phyloP scores from a whole-genome alignment of 2,329 filamentous ascomycete genomes.

The Grosmannia huntii region DNA sequence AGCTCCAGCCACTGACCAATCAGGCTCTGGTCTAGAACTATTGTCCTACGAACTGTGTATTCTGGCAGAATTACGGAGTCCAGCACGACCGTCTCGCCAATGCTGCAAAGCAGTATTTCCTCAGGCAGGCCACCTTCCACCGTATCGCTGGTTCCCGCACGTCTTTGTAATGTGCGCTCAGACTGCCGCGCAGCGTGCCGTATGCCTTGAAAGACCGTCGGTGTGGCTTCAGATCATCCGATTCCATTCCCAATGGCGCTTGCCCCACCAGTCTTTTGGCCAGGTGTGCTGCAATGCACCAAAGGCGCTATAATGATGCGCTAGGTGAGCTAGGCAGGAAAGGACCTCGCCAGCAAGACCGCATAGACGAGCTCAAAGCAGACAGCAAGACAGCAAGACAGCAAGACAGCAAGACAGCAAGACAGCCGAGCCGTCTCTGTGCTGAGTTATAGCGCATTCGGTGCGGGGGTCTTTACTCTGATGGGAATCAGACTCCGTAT shows the following conservation, averaged over 20 bases:
- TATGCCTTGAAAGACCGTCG: slow-evolving; percentile 19
- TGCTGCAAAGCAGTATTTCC: slow-evolving; percentile 50
- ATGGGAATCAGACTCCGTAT: no score
- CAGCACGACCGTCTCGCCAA: slow-evolving; percentile 38
- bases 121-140: slow-evolving; percentile 47
- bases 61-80: not conserved
- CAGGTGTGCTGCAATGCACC: no score
- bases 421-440: no score
- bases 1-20: not conserved
- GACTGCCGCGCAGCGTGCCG: slow-evolving; percentile 40
- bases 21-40: not conserved
- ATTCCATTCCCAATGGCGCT: not conserved
- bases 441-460: no score
- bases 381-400: no score
- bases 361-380: no score
- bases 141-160: slow-evolving; percentile 52
- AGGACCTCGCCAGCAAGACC: no score
- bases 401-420: no score
- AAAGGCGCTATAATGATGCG: no score
- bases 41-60: no score
- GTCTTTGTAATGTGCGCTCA: slow-evolving; percentile 32
- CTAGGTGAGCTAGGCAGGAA: no score
- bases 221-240: not conserved
- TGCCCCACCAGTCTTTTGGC: not conserved
- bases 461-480: no score